phyloP scores from a whole-genome alignment of 2,329 filamentous ascomycete species.

The Fusarium piperis region DNA sequence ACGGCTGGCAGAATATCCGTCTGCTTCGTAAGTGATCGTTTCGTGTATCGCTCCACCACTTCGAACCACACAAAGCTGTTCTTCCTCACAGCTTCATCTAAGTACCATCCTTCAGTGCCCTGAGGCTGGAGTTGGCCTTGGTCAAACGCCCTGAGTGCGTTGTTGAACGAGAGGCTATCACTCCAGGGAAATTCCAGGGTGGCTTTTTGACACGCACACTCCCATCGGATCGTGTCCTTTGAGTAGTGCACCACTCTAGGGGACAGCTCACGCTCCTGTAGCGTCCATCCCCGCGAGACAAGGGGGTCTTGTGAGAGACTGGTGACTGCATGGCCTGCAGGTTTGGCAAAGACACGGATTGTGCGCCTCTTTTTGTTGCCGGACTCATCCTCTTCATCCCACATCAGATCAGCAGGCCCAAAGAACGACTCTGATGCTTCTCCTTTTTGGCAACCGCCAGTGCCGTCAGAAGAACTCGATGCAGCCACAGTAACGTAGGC shows the following conservation, averaged over 20 bases:
- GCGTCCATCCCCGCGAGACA: not conserved
- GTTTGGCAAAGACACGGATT: not conserved
- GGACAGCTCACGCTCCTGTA: not conserved
- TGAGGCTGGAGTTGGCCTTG: not conserved
- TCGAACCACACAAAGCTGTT: not conserved
- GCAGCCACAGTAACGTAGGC: slow-evolving; percentile 10
- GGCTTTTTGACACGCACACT: not conserved
- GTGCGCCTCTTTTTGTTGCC: not conserved
- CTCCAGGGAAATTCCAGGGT: not conserved
- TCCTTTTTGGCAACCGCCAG: not conserved
- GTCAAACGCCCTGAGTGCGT: not conserved
- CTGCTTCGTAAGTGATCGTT: not conserved
- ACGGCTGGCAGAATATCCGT: slow-evolving; percentile 3
- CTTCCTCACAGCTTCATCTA: not conserved
- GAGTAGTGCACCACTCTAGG: not conserved
- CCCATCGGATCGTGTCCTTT: not conserved
- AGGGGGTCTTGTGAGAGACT: not conserved
- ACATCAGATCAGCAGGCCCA: not conserved
- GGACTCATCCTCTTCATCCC: not conserved
- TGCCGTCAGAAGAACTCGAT: not conserved
- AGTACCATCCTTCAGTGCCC: not conserved
- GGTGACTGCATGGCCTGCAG: not conserved
- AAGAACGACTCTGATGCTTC: not conserved
- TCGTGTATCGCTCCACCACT: slow-evolving; percentile 1
- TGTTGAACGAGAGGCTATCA: not conserved